Percentiles rank a stretch among this genome's conserved stretches.
Conservation (phyloP, 2,329 filamentous ascomycete genomes). For the Botrytis cinerea region DNA sequence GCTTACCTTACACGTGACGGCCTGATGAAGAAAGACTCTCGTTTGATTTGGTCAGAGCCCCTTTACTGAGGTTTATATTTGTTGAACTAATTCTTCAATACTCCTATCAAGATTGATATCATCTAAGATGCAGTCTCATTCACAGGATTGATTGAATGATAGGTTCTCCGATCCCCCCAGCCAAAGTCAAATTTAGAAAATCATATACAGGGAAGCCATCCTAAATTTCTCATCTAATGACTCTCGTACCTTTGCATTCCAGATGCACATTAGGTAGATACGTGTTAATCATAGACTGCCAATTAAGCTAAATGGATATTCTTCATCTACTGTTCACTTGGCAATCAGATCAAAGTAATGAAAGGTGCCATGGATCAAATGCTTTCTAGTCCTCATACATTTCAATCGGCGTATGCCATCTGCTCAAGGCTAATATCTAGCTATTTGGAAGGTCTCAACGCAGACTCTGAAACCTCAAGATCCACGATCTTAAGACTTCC, state of each 20-base stretch:
- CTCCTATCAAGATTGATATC: background rate
- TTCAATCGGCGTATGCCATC: background rate
- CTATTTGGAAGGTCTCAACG: background rate
- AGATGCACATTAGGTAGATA: background rate
- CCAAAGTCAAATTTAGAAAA: background rate
- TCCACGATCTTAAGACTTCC: background rate
- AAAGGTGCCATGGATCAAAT: background rate
- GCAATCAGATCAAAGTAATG: background rate
- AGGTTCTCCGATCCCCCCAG: background rate
- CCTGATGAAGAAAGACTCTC: background rate
- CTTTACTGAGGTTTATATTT: background rate
- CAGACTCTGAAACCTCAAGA: background rate
- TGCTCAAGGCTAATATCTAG: background rate
- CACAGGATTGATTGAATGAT: background rate
- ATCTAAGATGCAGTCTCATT: background rate
- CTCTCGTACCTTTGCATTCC: background rate
- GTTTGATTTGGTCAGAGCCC: background rate
- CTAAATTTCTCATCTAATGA: background rate
- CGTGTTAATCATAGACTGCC: background rate
- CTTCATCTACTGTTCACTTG: background rate
- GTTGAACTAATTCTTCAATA: background rate
- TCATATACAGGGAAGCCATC: fast-evolving
- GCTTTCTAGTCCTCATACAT: background rate
- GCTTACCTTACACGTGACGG: background rate
- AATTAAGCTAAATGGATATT: background rate